Evolutionary conservation across 441 rosid species (phyloP).

Genomic region (Manihot esculenta): DNA sequence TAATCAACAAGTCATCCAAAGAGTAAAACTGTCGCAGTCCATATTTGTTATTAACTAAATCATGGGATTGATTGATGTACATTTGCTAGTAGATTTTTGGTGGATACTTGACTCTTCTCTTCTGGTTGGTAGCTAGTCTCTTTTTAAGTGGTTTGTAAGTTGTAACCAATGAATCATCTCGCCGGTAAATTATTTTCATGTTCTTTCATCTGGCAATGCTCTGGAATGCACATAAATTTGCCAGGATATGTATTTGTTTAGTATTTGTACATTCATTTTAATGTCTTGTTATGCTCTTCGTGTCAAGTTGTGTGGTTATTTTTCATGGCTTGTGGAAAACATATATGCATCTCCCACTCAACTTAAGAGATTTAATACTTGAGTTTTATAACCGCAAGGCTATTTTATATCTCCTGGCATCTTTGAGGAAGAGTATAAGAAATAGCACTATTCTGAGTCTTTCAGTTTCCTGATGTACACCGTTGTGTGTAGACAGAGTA

Average conservation of each 20-base stretch:
- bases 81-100: not conserved
- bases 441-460: no score
- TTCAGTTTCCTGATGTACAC: no score
- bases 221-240: constrained; percentile 2
- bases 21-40: constrained; percentile 27
- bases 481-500: no score
- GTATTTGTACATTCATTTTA: not conserved
- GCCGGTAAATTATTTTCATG: not conserved
- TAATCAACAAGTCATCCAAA: constrained; percentile 67
- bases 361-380: no score
- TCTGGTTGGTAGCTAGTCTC: constrained; percentile 1
- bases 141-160: not conserved
- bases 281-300: not conserved
- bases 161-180: constrained; percentile 3
- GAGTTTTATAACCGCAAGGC: no score
- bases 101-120: not conserved
- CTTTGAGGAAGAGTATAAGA: no score
- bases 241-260: not conserved
- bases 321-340: no score
- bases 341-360: no score
- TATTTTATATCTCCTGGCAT: no score
- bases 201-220: not conserved
- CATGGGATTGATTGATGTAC: not conserved
- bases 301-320: not conserved
- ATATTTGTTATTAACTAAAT: not conserved